These are phyloP conservation scores for Fusarium compactum DNA, from an alignment of 2,329 filamentous ascomycete species.

Conservation along the genomic window DNA sequence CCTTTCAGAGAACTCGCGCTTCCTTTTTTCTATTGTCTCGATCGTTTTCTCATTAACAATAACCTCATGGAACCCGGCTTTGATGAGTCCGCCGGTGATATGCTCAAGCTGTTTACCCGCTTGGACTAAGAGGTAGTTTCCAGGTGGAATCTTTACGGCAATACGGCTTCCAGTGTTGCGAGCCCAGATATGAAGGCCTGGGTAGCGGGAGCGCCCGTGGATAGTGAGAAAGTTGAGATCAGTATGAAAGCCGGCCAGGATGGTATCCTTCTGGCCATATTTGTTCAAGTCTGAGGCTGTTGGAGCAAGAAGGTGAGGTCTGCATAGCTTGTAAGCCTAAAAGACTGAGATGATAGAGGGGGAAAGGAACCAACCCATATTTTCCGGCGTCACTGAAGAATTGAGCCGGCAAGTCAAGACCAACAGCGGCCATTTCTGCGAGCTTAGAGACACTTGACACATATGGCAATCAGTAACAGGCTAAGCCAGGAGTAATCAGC, in stretches of 20 bases:
- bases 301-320: conserved; percentile 71
- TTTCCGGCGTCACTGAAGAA: conserved; percentile 67
- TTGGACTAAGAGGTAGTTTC: conserved; percentile 70
- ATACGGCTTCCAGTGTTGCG: conserved; percentile 71
- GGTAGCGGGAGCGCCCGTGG: conserved; percentile 72
- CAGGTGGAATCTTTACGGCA: conserved; percentile 68
- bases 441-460: conserved; percentile 64
- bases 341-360: background rate
- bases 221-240: conserved; percentile 75
- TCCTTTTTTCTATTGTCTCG: conserved; percentile 59
- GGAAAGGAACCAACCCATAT: conserved; percentile 60
- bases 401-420: conserved; percentile 64
- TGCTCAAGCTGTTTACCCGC: conserved; percentile 74
- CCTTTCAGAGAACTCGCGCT: conserved; percentile 57
- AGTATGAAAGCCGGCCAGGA: conserved; percentile 73
- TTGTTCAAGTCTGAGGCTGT: conserved; percentile 69
- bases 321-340: conserved; percentile 39
- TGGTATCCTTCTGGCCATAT: conserved; percentile 67
- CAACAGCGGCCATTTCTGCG: conserved; percentile 69
- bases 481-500: background rate
- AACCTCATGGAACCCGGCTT: conserved; percentile 72
- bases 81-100: conserved; percentile 70
- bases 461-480: background rate
- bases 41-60: conserved; percentile 67
- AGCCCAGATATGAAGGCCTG: conserved; percentile 72